Conservation (phyloP, 2,329 filamentous ascomycete genomes). For the Shiraia sp. region DNA sequence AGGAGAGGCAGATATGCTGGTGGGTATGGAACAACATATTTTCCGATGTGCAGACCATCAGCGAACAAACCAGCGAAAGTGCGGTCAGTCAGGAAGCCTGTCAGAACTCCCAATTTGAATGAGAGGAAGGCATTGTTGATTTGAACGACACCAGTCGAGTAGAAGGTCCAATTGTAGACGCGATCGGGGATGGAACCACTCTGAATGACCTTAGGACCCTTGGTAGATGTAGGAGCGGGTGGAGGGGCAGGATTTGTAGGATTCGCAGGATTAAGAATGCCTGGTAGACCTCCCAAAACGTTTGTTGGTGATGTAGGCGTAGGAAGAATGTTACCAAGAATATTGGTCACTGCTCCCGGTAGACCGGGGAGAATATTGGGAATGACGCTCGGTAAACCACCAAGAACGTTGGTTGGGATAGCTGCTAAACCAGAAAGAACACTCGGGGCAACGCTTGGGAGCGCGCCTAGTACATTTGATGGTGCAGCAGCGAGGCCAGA, state of each 20-base stretch:
- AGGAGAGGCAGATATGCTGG: constrained; percentile 3
- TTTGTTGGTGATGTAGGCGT: not conserved
- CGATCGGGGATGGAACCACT: constrained; percentile 14
- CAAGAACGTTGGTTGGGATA: not conserved
- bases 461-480: not conserved
- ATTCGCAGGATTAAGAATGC: not conserved
- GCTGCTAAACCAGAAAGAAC: not conserved
- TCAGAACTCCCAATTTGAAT: constrained; percentile 11
- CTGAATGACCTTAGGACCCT: constrained; percentile 6
- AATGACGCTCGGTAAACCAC: constrained; percentile 2
- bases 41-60: constrained; percentile 21
- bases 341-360: too few relatives aligned
- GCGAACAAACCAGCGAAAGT: constrained; percentile 15
- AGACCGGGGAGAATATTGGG: too few relatives aligned
- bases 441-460: not conserved
- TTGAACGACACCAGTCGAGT: constrained; percentile 16
- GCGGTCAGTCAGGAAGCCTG: constrained; percentile 13
- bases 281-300: constrained; percentile 1
- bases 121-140: constrained; percentile 17
- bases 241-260: not conserved
- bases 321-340: too few relatives aligned
- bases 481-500: not conserved
- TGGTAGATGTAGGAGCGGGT: not conserved
- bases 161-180: constrained; percentile 17
- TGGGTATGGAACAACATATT: constrained; percentile 18